Base-by-base conservation (phyloP, 306 rosid genomes). In the Notholithocarpus densiflorus region DNA sequence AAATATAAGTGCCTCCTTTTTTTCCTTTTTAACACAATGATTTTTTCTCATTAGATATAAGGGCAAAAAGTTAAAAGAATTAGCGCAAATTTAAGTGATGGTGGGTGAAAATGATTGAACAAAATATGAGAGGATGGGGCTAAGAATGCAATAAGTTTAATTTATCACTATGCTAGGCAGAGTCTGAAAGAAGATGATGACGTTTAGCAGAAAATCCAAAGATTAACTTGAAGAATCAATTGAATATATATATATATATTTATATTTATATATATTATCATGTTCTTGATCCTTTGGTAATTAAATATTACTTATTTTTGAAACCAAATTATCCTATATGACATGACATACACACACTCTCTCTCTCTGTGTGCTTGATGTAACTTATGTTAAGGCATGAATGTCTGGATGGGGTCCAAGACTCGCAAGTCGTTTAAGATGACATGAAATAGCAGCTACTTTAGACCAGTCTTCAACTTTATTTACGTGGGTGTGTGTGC, bases 371-470 rank as follows among this genome's bases (percentile, higher is more conserved):
- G 6, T 27, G 23, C 18, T 15, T 6, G 5, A 32, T 10, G 6
- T 7, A 23, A 24, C 4, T 6, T 57, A 12, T 21, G 3, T 7
- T 2, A 3, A 9, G 29, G 64, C 45, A 21, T 9, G 64, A 21
- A 7, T n/a, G 27, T 48, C 29, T 59, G 66, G 66, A 2, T 66
- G 52, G 72, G 71, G 72, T 32, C 72, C 72, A 32, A 9, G 14
- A 19, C 24, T 2, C 26, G 9, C 26, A 32, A 66, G 17, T 34
- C 52, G 15, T 66, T 14, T 18, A 19, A 51, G 18, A 37, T 55
- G 83, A 26, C 57, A 64, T 34, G 79, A 61, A 75, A 40, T 43
- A 9, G 20, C 55, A 27, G 72, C 76, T 31, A 18, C 57, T 81
- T 69, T 69, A 48, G 76, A 75, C 45, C 4, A 2, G 23, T 57